Conservation (phyloP, 768 basidiomycete species). For the Kwoniella newhampshirensis region DNA sequence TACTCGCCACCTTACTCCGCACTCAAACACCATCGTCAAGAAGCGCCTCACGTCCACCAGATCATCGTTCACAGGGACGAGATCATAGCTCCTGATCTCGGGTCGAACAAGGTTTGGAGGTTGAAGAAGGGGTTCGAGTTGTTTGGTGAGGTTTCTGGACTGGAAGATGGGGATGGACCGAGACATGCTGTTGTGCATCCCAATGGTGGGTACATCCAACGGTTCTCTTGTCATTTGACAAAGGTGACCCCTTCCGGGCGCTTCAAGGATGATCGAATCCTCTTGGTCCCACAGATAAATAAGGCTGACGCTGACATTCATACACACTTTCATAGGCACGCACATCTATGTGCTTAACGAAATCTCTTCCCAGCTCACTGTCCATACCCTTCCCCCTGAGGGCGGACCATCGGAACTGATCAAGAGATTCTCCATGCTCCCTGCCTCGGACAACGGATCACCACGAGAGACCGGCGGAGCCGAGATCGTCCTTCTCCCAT, state of each 20-base stretch:
- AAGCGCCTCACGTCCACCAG: conserved; percentile 32
- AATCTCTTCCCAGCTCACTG: conserved; percentile 24
- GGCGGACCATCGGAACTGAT: conserved; percentile 8
- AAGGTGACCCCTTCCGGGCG: too few relatives aligned
- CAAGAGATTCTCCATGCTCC: conserved; percentile 25
- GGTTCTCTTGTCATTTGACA: too few relatives aligned
- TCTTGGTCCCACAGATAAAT: not conserved
- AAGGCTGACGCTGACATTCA: not conserved
- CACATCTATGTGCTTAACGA: conserved; percentile 33
- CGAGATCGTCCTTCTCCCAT: conserved; percentile 30
- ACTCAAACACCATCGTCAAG: conserved; percentile 27
- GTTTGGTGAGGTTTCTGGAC: conserved; percentile 14
- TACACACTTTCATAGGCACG: conserved; percentile 10
- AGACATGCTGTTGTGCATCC: conserved; percentile 39
- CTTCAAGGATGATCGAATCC: too few relatives aligned
- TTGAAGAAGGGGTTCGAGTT: conserved; percentile 11
- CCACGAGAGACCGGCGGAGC: conserved; percentile 17
- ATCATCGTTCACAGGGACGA: conserved; percentile 24
- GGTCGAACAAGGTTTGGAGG: conserved; percentile 33
- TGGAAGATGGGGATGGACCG: conserved; percentile 35
- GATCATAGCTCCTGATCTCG: conserved; percentile 32
- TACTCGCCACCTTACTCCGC: conserved; percentile 17
- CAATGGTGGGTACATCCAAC: conserved; percentile 19
- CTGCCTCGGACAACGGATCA: conserved; percentile 16
- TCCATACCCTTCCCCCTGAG: conserved; percentile 18